Evolutionary conservation across 2,329 filamentous ascomycete species (phyloP).

Genomic region (Microdochium trichocladiopsis): DNA sequence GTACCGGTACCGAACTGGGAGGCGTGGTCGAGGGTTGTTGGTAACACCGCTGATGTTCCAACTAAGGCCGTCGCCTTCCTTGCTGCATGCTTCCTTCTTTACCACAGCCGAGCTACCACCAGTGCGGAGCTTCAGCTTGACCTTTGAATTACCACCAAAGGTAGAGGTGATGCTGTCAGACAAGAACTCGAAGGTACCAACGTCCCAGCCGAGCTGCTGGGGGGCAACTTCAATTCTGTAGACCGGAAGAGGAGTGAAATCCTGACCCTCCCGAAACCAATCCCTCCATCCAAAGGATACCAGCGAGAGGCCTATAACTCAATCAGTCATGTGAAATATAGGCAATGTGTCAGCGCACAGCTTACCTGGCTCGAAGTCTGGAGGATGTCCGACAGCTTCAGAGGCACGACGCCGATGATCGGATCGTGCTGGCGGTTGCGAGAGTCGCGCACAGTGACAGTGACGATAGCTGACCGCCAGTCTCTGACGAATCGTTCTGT

Average conservation of each 20-base stretch:
- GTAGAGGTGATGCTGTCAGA: constrained; percentile 62
- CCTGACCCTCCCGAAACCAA: constrained; percentile 83
- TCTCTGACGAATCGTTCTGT: constrained; percentile 90
- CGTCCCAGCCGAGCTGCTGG: constrained; percentile 83
- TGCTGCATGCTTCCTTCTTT: constrained; percentile 53
- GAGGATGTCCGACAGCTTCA: constrained; percentile 83
- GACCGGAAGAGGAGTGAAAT: constrained; percentile 88
- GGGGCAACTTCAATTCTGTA: constrained; percentile 79
- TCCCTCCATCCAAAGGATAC: constrained; percentile 94
- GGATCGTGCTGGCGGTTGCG: constrained; percentile 91
- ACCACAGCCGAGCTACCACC: constrained; percentile 75
- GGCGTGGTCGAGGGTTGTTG: constrained; percentile 45
- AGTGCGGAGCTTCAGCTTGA: constrained; percentile 74
- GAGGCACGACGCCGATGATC: constrained; percentile 82
- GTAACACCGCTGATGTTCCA: constrained; percentile 41
- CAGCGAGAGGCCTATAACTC: constrained; percentile 52
- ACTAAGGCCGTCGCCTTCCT: constrained; percentile 44
- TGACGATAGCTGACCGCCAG: constrained; percentile 83
- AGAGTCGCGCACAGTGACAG: constrained; percentile 80
- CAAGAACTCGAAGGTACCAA: constrained; percentile 86
- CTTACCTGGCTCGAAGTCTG: constrained; percentile 70
- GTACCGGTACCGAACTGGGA: constrained; percentile 88
- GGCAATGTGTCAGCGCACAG: constrained; percentile 1
- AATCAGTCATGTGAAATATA: constrained; percentile 12
- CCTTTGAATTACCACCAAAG: constrained; percentile 50